A percentile compares a stretch with the other conserved stretches of the same genome.
Conservation (phyloP, 495 filamentous ascomycete species). For the Hypomontagnella monticulosa region DNA sequence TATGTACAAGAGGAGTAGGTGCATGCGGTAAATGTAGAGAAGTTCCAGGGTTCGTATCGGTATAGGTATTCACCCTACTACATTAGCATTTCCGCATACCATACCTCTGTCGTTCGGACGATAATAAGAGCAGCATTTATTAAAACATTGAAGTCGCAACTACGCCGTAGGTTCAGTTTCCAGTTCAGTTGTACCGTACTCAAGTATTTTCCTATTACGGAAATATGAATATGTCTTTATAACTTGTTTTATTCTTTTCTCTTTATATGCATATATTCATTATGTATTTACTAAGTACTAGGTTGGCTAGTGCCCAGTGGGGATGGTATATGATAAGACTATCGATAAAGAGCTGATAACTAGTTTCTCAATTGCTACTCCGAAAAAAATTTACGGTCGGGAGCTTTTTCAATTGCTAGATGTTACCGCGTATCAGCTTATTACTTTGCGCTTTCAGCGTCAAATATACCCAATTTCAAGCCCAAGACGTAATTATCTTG, state of each 20-base stretch:
- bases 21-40: no score
- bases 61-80: no score
- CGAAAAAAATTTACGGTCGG: conserved; percentile 31
- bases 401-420: neutral
- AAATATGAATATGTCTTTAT: neutral
- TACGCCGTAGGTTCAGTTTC: no score
- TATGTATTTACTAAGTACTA: neutral
- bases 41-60: no score
- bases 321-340: neutral
- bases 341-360: conserved; percentile 29
- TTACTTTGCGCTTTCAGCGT: neutral
- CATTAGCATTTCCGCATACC: no score
- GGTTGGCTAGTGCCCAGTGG: neutral
- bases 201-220: neutral
- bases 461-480: neutral
- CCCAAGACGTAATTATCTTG: neutral
- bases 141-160: no score
- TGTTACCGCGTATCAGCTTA: neutral
- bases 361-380: neutral
- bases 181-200: no score
- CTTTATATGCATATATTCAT: no score
- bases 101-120: no score
- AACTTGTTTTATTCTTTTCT: no score
- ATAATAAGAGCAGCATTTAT: no score
- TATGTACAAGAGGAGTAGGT: no score